Evolutionary conservation across 495 filamentous ascomycete species (phyloP), one percentile per base, ranked within the genome.

Genomic region (Penicillium dipodomyicola): DNA sequence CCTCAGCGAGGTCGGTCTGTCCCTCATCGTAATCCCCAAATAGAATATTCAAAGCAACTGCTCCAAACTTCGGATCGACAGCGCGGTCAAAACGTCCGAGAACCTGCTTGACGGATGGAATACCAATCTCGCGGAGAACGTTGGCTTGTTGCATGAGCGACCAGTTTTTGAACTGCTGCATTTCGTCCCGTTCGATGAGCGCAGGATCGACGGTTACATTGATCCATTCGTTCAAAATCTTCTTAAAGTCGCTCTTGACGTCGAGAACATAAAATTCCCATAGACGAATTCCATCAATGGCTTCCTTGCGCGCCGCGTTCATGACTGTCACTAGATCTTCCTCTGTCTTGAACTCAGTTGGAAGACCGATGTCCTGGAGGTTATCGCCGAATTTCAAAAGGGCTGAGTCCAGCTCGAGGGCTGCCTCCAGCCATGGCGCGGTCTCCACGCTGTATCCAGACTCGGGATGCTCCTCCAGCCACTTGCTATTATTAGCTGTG

Each of bases 231-330:
- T 87, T 77, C 5, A 94, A 64, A 33, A 87, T 82, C 3, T 81
- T 81, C 50, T 87, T 80, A 17, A 84, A 78, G 65, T 92, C 81
- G n/a, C 81, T 71, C 40, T 92, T 83, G 2, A 94, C 86, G 65
- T 97, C 82, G 46, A 96, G 69, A 10, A 87, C 86, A 65, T 96
- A 97, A 72, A 86, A 99, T 65, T 99, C 88, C 95, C 95, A 99
- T 6, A 99, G 80, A 35, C 82, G 83, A 57, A 93, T 79, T 17
- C 80, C 78, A 32, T 83, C 82, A 59, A 99, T 83, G 35, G 90
- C 90, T 54, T 91, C 80, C 30, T 85, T 81, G 59, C 95, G 92
- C 44, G 96, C 79, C 10, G 81, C 89, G 19, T 91, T 87, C 86
- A 96, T 96, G 54, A 97, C 80, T 59, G 82, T 80, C 10, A 89